Evolutionary conservation across 108 stramenopile genomes (phyloP).

Genomic region (Seminavis robusta): DNA sequence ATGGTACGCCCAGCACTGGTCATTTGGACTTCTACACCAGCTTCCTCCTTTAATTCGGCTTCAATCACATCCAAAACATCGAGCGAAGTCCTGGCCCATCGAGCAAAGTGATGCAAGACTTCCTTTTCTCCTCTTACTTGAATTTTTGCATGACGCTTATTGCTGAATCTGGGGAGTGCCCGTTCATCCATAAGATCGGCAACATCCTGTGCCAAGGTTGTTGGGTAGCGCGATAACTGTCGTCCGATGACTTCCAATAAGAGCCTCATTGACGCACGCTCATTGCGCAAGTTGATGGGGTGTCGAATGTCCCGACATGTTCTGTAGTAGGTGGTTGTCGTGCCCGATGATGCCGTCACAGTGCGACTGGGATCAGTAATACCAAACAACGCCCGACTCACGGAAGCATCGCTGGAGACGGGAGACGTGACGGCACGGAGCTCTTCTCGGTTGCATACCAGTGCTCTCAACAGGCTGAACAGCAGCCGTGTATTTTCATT

Average conservation of each 20-base stretch:
- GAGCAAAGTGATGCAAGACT: conserved; percentile 79
- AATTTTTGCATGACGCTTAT: conserved; percentile 83
- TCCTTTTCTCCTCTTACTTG: conserved; percentile 90
- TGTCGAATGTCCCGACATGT: conserved; percentile 84
- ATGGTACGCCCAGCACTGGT: conserved; percentile 4
- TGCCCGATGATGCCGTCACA: background rate
- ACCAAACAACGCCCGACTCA: conserved; percentile 38
- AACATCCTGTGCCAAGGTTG: conserved; percentile 71
- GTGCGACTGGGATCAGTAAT: conserved; percentile 13
- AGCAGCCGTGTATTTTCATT: conserved; percentile 91
- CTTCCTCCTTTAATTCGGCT: conserved; percentile 61
- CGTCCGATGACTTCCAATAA: conserved; percentile 56
- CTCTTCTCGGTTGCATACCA: conserved; percentile 70
- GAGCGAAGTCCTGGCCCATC: conserved; percentile 72
- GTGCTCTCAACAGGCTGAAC: conserved; percentile 80
- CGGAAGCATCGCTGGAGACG: conserved; percentile 6
- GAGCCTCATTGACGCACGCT: conserved; percentile 68
- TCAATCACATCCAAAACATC: conserved; percentile 73
- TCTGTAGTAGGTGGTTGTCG: conserved; percentile 36
- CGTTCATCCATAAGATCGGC: conserved; percentile 57
- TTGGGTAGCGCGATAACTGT: conserved; percentile 73
- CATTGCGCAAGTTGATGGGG: conserved; percentile 74
- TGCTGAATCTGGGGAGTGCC: conserved; percentile 73
- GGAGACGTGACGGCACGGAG: conserved; percentile 47
- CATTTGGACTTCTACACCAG: conserved; percentile 35